Base-by-base conservation (phyloP, 345 rosid species). In the Ceriops zippeliana region DNA sequence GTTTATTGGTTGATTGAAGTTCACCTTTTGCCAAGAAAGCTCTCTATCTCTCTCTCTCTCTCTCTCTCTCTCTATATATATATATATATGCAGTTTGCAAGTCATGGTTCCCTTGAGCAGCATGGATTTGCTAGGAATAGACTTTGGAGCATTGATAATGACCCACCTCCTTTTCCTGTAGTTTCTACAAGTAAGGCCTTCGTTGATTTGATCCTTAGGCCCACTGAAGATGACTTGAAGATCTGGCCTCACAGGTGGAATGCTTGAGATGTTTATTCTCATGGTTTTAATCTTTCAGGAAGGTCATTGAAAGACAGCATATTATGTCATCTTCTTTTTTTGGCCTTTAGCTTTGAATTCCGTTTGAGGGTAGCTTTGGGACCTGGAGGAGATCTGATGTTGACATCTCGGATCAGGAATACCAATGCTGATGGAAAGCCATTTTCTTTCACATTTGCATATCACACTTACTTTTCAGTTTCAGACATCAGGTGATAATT, bases 121-220 rank as follows among this genome's bases (percentile, higher is more conserved):
- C 97, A 93, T 84, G 98, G 98, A 63, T 89, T 93, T 82, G 98
- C 92, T 62, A 88, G 98, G 80, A 93, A 87, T 77, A 89, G 89
- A 78, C 16, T 88, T 28, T 93, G 98, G 98, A 85, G 78, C 79
- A 68, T 93, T 65, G 98, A 91, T 38, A 59, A 66, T 73, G 88
- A 79, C 60, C 92, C 97, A 4, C 92, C 92, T 74, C 84, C 91
- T 68, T 78, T 90, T 68, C 90, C 96, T 31, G 58, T 83, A 52
- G 82, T 72, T 75, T 78, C 87, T 47, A 52, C 79, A 5, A 62
- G 70, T 65, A 82, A 69, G 79, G 81, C 91, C 69, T 84, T 70
- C 61, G 74, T 86, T 78, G 97, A 91, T 79, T 80, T 91, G 87
- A 81, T 93, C 73, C 88, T 89, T 37, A 91, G 68, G 81, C 89